phyloP scores from a whole-genome alignment of 257 asterid genomes.

The Linaria vulgaris region DNA sequence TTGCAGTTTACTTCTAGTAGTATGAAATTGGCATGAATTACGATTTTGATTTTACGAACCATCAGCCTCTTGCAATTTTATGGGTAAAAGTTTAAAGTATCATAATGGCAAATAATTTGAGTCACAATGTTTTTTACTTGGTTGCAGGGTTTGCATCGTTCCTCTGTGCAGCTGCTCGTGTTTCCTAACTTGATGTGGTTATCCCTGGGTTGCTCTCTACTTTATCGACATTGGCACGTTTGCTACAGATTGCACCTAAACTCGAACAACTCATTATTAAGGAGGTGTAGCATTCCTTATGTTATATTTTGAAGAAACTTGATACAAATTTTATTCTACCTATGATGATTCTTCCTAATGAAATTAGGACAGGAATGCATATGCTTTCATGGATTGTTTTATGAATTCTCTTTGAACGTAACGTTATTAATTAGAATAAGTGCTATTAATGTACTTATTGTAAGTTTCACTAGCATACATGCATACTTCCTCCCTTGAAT shows the following conservation, averaged over 20 bases:
- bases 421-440: too few species aligned
- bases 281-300: neutral
- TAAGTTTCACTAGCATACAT: neutral
- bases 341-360: too few species aligned
- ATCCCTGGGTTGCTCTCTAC: neutral
- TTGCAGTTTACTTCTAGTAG: too few species aligned
- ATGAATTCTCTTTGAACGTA: too few species aligned
- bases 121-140: neutral
- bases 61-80: too few species aligned
- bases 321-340: neutral
- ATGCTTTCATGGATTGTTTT: too few species aligned
- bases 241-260: neutral
- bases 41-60: neutral
- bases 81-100: too few species aligned
- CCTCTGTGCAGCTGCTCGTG: neutral
- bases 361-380: too few species aligned
- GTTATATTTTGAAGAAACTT: too few species aligned
- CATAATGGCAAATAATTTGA: too few species aligned
- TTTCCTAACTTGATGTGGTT: constrained; percentile 1
- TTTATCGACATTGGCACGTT: neutral
- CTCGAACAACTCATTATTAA: neutral
- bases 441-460: too few species aligned
- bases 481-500: too few species aligned
- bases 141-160: neutral
- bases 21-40: neutral